Evolutionary conservation across 2,329 filamentous ascomycete species (phyloP), one percentile per base, ranked within the genome.

Genomic region (Ophiosphaerella narmari): DNA sequence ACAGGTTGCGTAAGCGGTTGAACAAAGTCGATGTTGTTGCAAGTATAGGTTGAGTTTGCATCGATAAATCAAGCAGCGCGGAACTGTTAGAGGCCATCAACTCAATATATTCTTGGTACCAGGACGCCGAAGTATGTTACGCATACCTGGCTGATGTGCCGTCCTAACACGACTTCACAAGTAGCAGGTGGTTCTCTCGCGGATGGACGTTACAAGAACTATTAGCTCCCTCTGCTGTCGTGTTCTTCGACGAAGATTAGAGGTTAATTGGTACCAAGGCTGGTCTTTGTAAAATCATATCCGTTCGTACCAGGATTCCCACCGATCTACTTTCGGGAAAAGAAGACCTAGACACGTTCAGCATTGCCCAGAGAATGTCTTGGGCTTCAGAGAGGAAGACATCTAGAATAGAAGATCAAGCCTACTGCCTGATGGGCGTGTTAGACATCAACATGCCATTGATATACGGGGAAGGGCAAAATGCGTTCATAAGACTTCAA

Each of bases 391-490:
- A 26, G 2, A 50, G 62, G 18, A n/a, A 45, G n/a, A 59, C 59
- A 1, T 54, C 39, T 4, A 14, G 48, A 50, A 37, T 54, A 23
- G 52, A 55, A 29, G 52, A 55, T 37, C 23, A 7, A 13, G 43
- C 36, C 4, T 55, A 55, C 24, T 52, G 16, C 37, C 26, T 55
- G 14, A 26, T 53, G 14, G 52, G 52, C 3, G 35, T 55, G 6
- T 55, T 55, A 26, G 35, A 46, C 35, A 37, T 53, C 50, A 29
- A 35, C 29, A 48, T 55, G 42, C 50, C 52, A 7, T 42, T 48
- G 2, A 45, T 59, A 4, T 70, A 71, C 39, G 67, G 67, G 5
- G 67, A 66, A 48, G 62, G 64, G 1, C 13, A 51, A 6, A 52
- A 52, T 11, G 61, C 59, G 11, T 65, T 62, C 47, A 41, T 24